Percentiles rank a stretch among this genome's conserved stretches.
Conservation (phyloP, 495 filamentous ascomycete species). For the Ascodesmis nigricans region DNA sequence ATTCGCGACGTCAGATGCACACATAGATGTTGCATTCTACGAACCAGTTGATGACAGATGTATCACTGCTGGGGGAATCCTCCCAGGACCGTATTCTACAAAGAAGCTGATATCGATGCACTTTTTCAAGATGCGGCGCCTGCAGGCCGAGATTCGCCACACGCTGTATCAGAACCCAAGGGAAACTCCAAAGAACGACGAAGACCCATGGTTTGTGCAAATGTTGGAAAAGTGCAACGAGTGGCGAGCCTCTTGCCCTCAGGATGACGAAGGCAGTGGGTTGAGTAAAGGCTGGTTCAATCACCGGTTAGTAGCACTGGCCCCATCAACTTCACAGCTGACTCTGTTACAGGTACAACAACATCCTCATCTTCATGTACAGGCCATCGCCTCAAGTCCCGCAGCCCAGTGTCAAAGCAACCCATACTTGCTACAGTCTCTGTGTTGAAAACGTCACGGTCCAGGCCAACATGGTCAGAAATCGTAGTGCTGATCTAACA, state of each 20-base stretch:
- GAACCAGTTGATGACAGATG: slow-evolving; percentile 52
- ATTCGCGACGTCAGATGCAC: slow-evolving; percentile 54
- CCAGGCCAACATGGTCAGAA: slow-evolving; percentile 52
- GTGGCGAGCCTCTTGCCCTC: slow-evolving; percentile 44
- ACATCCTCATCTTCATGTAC: slow-evolving; percentile 64
- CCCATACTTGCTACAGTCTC: slow-evolving; percentile 59
- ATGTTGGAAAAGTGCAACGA: slow-evolving; percentile 56
- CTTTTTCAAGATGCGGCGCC: slow-evolving; percentile 72
- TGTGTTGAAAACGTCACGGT: slow-evolving; percentile 56
- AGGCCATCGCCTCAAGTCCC: slow-evolving; percentile 80
- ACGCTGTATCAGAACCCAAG: slow-evolving; percentile 63
- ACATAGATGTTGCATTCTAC: slow-evolving; percentile 66
- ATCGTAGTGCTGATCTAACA: slow-evolving; percentile 54
- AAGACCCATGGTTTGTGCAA: slow-evolving; percentile 61
- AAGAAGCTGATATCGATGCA: slow-evolving; percentile 76
- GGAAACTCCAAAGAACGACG: slow-evolving; percentile 45
- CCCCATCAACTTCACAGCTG: slow-evolving; percentile 2
- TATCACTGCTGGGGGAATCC: slow-evolving; percentile 59
- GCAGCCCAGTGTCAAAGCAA: slow-evolving; percentile 51
- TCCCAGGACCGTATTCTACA: slow-evolving; percentile 40
- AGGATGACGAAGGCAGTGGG: slow-evolving; percentile 40
- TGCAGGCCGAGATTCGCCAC: slow-evolving; percentile 69
- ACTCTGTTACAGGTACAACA: slow-evolving; percentile 36
- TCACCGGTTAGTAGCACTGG: slow-evolving; percentile 15
- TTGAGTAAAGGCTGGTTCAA: slow-evolving; percentile 40